A percentile compares a stretch with the other conserved stretches of the same genome.
Conservation (phyloP, 2,329 filamentous ascomycete genomes). For the Chrysoporthe cubensis region DNA sequence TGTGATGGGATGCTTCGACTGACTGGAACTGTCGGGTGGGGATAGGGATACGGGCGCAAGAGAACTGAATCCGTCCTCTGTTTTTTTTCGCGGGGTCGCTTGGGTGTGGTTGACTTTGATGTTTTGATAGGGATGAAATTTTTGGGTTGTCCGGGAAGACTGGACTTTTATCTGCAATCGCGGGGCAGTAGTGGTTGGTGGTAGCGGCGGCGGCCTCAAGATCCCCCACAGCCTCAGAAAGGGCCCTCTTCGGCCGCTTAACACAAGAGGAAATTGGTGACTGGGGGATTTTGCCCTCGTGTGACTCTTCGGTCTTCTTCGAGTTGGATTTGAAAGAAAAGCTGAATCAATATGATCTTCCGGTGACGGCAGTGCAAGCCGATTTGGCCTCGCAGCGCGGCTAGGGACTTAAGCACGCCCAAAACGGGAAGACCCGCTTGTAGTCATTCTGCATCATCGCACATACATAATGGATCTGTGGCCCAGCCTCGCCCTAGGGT, state of each 20-base stretch:
- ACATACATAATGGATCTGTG: slow-evolving; percentile 1
- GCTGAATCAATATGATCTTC: slow-evolving; percentile 18
- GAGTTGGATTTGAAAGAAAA: neutral
- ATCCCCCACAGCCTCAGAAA: neutral
- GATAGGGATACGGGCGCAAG: neutral
- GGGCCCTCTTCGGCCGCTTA: neutral
- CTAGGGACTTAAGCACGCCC: neutral
- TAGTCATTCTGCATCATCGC: slow-evolving; percentile 29
- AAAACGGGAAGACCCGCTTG: slow-evolving; percentile 27
- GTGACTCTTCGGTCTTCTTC: neutral
- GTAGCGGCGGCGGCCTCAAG: neutral
- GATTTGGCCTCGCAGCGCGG: slow-evolving; percentile 8
- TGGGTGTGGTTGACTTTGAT: slow-evolving; percentile 13
- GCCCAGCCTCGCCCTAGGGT: neutral
- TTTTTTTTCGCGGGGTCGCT: slow-evolving; percentile 20
- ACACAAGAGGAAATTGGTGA: neutral
- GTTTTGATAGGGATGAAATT: slow-evolving; percentile 26
- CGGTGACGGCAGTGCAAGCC: slow-evolving; percentile 17
- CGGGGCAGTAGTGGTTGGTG: slow-evolving; percentile 23
- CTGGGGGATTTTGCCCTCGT: neutral
- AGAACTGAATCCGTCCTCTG: neutral
- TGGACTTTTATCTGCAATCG: slow-evolving; percentile 28
- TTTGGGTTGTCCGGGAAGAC: slow-evolving; percentile 25
- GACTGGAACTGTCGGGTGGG: neutral
- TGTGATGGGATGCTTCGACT: neutral